Evolutionary conservation across 495 filamentous ascomycete species (phyloP).

Genomic region (Terfezia boudieri): DNA sequence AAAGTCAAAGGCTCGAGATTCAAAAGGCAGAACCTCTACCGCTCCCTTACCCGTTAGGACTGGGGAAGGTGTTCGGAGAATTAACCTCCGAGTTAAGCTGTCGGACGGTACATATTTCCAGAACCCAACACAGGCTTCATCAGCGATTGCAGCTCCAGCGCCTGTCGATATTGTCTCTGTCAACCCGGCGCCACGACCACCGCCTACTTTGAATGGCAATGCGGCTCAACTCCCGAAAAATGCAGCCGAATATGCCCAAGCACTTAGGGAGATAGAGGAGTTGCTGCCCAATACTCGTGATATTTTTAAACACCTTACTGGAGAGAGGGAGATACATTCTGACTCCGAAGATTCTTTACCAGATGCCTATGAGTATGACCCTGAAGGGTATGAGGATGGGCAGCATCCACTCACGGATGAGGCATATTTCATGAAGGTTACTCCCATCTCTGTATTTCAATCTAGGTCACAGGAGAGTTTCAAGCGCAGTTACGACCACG

Average conservation of each 20-base stretch:
- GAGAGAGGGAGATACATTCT: neutral
- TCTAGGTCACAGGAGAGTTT: constrained; percentile 9
- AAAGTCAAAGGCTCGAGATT: neutral
- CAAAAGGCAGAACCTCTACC: neutral
- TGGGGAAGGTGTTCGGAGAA: neutral
- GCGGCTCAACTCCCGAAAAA: neutral
- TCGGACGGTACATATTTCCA: neutral
- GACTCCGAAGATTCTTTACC: neutral
- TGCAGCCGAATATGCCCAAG: neutral
- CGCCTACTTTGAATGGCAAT: neutral
- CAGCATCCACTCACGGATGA: neutral
- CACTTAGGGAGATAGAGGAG: neutral
- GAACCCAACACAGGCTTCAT: neutral
- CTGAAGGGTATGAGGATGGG: neutral
- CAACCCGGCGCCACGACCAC: neutral
- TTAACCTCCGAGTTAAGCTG: neutral
- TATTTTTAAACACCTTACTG: neutral
- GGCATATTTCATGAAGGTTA: constrained; percentile 7
- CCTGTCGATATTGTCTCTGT: neutral
- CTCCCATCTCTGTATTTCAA: constrained; percentile 8
- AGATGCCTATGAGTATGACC: neutral
- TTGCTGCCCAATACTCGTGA: neutral
- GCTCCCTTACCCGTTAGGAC: neutral
- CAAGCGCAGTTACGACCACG: constrained; percentile 5
- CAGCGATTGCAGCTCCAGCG: neutral